Conservation (phyloP, 2,329 filamentous ascomycete genomes). For the Sarocladium brachiariae region DNA sequence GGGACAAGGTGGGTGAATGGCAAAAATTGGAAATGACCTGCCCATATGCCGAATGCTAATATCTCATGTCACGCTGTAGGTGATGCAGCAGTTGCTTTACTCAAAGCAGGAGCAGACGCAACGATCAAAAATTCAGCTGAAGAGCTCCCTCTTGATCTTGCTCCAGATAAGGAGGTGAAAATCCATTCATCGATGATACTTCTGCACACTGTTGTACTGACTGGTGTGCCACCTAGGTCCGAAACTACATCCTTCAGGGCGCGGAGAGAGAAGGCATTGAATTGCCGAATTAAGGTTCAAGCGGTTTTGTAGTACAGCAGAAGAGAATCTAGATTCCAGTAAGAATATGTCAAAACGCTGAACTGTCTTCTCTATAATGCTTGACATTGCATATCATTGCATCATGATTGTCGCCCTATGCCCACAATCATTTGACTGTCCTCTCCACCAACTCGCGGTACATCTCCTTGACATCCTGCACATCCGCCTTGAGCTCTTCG, state of each 20-base stretch:
- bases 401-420: neutral
- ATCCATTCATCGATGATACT: neutral
- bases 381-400: neutral
- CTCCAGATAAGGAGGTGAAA: constrained; percentile 73
- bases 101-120: constrained; percentile 78
- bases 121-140: constrained; percentile 71
- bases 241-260: constrained; percentile 67
- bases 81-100: constrained; percentile 72
- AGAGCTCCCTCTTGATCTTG: constrained; percentile 67
- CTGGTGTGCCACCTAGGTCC: constrained; percentile 44
- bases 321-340: neutral
- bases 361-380: constrained; percentile 9
- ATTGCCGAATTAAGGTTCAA: constrained; percentile 25
- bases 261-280: constrained; percentile 82
- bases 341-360: constrained; percentile 13
- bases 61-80: constrained; percentile 33
- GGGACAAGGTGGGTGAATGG: constrained; percentile 49
- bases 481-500: constrained; percentile 82
- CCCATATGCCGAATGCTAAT: neutral
- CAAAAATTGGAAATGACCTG: no score
- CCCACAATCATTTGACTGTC: constrained; percentile 58
- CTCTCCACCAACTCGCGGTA: constrained; percentile 88
- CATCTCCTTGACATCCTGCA: constrained; percentile 90
- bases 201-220: constrained; percentile 8
- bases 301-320: neutral